Evolutionary conservation across 345 rosid genomes (phyloP).

Genomic region (Eucalyptus urophylla): DNA sequence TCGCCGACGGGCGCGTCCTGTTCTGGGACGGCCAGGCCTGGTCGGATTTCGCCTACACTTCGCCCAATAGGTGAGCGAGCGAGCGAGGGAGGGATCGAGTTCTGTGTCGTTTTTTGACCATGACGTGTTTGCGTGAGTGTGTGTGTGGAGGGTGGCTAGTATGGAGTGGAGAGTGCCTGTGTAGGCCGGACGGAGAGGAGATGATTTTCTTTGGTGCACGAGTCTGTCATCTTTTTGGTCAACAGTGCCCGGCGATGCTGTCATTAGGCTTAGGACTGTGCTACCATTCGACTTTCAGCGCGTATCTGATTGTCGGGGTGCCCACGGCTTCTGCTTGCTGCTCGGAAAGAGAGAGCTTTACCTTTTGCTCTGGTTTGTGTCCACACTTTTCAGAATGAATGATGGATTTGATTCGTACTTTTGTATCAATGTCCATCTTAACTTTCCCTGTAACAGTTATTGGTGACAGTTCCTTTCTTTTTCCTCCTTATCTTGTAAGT

Average conservation of each 20-base stretch:
- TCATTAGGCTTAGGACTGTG: neutral
- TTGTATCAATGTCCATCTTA: neutral
- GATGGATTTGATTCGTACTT: neutral
- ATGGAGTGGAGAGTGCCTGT: neutral
- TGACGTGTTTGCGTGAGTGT: neutral
- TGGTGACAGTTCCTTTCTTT: neutral
- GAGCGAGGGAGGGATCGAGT: neutral
- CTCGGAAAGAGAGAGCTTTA: neutral
- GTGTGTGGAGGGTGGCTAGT: neutral
- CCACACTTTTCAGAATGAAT: neutral
- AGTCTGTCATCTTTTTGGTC: neutral
- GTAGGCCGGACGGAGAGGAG: neutral
- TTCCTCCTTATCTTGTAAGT: neutral
- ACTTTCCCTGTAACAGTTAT: neutral
- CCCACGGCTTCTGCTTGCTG: neutral
- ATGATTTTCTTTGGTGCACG: neutral
- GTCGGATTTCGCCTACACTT: constrained; percentile 76
- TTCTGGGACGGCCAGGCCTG: constrained; percentile 70
- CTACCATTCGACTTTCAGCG: neutral
- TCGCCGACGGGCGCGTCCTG: constrained; percentile 81
- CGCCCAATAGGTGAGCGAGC: constrained; percentile 39
- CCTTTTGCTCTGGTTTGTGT: neutral
- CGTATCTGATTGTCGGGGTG: neutral
- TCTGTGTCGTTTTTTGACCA: neutral
- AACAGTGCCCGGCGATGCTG: neutral